Evolutionary conservation across 2,329 filamentous ascomycete species (phyloP), one percentile per base, ranked within the genome.

Genomic region (Colletotrichum chrysophilum): DNA sequence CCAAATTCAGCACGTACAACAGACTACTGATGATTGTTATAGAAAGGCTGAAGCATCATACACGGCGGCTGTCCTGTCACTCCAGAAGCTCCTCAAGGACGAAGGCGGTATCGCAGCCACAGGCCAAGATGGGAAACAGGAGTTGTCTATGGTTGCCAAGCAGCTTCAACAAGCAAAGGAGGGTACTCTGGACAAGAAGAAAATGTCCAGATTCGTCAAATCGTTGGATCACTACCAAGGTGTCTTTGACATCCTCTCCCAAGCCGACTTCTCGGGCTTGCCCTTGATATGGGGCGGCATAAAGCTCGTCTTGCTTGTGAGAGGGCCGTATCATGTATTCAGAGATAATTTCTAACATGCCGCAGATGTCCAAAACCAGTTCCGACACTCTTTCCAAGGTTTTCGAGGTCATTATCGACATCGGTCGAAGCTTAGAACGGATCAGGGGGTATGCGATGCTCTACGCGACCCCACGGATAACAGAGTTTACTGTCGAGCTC

Each of bases 231-330:
- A 79, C 56, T 80, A 79, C 62, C 77, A 77, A 7, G 79, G 78
- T 16, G 79, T 80, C 10, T 81, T 81, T 62, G 79, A 81, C 30
- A 80, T 81, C 12, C 73, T 81, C 2, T 79, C 77, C 1, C 80
- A 81, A 55, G 77, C 78, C 5, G 79, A 80, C 32, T 79, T 80
- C 61, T 70, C 75, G 14, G 80, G 79, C 13, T 66, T 81, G 66
- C 78, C 80, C 6, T 70, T 81, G 16, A 77, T 81, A 21, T 81
- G 80, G 80, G 80, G 80, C 3, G 77, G 72, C 5, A 21, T 79
- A 43, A 79, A 79, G 36, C 71, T 79, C 30, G 68, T 75, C 4
- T 34, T 79, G 13, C 52, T 79, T 12, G 74, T 76, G 38, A 21
- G 36, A 3, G 43, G 3, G 13, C 38, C 8, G n/a, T 30, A 14